phyloP scores from a whole-genome alignment of 225 moss, liverwort and hornwort genomes.

The Pseudoscleropodium purum region DNA sequence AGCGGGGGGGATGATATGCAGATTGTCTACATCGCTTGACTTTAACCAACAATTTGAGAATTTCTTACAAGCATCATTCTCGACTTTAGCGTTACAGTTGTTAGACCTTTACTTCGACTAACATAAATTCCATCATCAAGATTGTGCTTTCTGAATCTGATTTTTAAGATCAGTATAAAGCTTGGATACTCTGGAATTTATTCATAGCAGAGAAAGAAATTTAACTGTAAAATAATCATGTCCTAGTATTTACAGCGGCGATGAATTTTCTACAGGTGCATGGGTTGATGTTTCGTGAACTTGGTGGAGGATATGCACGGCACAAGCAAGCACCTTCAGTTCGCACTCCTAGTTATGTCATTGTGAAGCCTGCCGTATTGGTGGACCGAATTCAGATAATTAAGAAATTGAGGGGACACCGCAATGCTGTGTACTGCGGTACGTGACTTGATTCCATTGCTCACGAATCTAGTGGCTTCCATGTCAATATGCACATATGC shows the following conservation, averaged over 20 bases:
- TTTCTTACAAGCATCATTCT: neutral
- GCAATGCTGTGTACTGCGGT: slow-evolving; percentile 99
- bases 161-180: neutral
- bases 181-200: neutral
- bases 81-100: neutral
- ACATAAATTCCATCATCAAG: neutral
- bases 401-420: slow-evolving; percentile 82
- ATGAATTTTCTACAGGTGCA: slow-evolving; percentile 42
- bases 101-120: neutral
- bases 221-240: neutral
- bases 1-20: neutral
- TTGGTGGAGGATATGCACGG: slow-evolving; percentile 92
- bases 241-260: neutral
- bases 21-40: neutral
- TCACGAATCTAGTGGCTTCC: neutral
- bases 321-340: slow-evolving; percentile 84
- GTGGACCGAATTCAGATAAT: slow-evolving; percentile 84
- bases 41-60: neutral
- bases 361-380: slow-evolving; percentile 82
- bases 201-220: neutral
- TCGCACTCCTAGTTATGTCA: slow-evolving; percentile 83
- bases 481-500: neutral
- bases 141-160: neutral
- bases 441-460: slow-evolving; percentile 16
- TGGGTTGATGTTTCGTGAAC: slow-evolving; percentile 83